phyloP scores from a whole-genome alignment of 2,329 filamentous ascomycete species.

The Rutstroemia sp. region DNA sequence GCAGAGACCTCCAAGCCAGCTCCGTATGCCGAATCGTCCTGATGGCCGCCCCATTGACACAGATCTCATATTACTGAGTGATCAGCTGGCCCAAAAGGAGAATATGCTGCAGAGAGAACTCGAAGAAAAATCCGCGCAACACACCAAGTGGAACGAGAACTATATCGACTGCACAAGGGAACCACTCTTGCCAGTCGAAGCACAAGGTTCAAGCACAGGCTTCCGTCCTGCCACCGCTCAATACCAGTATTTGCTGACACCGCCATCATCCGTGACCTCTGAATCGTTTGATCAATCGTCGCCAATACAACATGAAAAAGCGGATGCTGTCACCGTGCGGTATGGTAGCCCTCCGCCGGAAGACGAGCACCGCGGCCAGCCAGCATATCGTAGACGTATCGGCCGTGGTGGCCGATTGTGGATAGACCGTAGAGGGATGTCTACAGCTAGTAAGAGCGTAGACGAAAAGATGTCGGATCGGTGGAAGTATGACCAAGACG shows the following conservation, averaged over 20 bases:
- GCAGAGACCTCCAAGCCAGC: slow-evolving; percentile 55
- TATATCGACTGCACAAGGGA: slow-evolving; percentile 83
- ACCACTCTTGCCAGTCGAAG: slow-evolving; percentile 72
- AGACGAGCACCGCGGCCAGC: slow-evolving; percentile 30
- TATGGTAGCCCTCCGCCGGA: slow-evolving; percentile 26
- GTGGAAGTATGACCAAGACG: slow-evolving; percentile 85
- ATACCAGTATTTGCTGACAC: slow-evolving; percentile 58
- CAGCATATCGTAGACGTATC: slow-evolving; percentile 74
- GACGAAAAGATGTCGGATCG: slow-evolving; percentile 49
- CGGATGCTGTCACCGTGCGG: slow-evolving; percentile 20
- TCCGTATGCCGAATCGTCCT: slow-evolving; percentile 61
- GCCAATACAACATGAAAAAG: slow-evolving; percentile 20
- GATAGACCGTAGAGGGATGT: slow-evolving; percentile 76
- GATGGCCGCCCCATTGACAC: slow-evolving; percentile 68
- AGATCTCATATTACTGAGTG: slow-evolving; percentile 69
- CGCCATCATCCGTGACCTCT: slow-evolving; percentile 40
- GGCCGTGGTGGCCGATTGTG: slow-evolving; percentile 79
- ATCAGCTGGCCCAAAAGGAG: slow-evolving; percentile 73
- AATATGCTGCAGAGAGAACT: slow-evolving; percentile 76
- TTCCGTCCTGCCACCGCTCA: slow-evolving; percentile 69
- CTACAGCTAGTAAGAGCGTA: slow-evolving; percentile 40
- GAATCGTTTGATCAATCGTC: slow-evolving; percentile 30
- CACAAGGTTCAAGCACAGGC: slow-evolving; percentile 51
- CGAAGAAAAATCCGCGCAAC: slow-evolving; percentile 78
- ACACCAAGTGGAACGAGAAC: slow-evolving; percentile 84